These are phyloP conservation scores for Trichophyton mentagrophytes DNA, from an alignment of 2,329 filamentous ascomycete species.

Conservation along the genomic window DNA sequence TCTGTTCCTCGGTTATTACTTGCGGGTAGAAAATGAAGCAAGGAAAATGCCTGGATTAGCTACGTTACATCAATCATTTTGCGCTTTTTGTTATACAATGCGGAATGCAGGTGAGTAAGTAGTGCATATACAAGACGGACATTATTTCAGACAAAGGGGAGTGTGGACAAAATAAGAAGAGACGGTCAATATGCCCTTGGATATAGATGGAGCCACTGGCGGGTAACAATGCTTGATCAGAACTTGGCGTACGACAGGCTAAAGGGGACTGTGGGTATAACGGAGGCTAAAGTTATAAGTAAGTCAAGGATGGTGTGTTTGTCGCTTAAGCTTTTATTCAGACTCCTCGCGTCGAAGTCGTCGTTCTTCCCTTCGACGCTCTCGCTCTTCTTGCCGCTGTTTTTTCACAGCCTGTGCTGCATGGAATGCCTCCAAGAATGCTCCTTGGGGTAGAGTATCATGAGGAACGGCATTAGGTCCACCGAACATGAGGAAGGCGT, in stretches of 20 bases:
- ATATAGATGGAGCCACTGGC: not conserved
- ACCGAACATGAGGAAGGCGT: constrained; percentile 60
- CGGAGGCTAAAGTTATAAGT: not conserved
- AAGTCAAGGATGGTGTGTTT: not conserved
- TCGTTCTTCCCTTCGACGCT: constrained; percentile 16
- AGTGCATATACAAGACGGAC: not conserved
- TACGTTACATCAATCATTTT: not conserved
- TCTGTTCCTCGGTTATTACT: too few species aligned
- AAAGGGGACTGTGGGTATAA: not conserved
- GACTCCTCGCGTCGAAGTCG: constrained; percentile 10
- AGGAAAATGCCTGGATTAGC: not conserved
- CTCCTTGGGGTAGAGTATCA: constrained; percentile 9
- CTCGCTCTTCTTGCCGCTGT: constrained; percentile 18
- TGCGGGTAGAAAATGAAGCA: too few species aligned
- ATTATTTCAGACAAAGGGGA: not conserved
- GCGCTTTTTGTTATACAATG: constrained; percentile 1
- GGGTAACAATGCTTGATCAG: not conserved
- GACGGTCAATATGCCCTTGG: not conserved
- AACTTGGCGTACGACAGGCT: not conserved
- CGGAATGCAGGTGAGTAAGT: not conserved
- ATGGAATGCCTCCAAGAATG: constrained; percentile 14
- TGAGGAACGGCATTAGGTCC: constrained; percentile 44
- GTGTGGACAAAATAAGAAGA: not conserved
- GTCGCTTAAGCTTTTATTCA: not conserved
- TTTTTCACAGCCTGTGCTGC: constrained; percentile 15